phyloP scores from a whole-genome alignment of 805 yeast genomes.

The Scheffersomyces ergatensis region DNA sequence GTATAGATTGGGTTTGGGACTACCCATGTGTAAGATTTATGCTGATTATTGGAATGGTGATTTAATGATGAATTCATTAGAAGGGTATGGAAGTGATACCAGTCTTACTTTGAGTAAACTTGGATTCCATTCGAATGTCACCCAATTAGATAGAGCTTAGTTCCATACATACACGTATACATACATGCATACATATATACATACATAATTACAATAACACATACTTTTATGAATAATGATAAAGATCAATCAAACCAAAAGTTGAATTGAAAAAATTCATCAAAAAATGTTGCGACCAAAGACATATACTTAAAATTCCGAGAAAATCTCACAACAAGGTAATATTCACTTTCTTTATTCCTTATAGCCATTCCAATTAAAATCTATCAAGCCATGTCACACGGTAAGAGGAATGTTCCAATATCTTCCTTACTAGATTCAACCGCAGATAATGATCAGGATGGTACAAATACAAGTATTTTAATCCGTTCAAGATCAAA shows the following conservation, averaged over 20 bases:
- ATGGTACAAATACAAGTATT: not conserved
- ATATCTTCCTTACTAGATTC: conserved; percentile 29
- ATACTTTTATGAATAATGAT: no score
- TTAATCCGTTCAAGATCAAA: not conserved
- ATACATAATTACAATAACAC: no score
- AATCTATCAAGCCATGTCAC: conserved; percentile 12
- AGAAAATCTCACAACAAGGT: no score
- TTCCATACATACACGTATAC: no score
- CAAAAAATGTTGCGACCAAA: no score
- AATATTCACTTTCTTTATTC: no score
- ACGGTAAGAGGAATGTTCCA: conserved; percentile 26
- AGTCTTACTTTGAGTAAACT: conserved; percentile 74
- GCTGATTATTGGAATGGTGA: conserved; percentile 98
- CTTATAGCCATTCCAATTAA: not conserved
- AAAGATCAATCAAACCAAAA: no score
- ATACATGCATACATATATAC: no score
- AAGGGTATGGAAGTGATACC: conserved; percentile 92
- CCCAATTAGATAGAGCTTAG: conserved; percentile 71
- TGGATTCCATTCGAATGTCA: conserved; percentile 62
- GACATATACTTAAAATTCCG: not conserved
- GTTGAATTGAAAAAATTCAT: no score
- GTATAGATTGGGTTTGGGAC: conserved; percentile 77
- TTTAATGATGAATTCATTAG: conserved; percentile 73
- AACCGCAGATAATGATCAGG: conserved; percentile 9
- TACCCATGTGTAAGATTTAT: conserved; percentile 90